Base-by-base conservation (phyloP, 768 basidiomycete genomes). In the Leccinum sublutescens region DNA sequence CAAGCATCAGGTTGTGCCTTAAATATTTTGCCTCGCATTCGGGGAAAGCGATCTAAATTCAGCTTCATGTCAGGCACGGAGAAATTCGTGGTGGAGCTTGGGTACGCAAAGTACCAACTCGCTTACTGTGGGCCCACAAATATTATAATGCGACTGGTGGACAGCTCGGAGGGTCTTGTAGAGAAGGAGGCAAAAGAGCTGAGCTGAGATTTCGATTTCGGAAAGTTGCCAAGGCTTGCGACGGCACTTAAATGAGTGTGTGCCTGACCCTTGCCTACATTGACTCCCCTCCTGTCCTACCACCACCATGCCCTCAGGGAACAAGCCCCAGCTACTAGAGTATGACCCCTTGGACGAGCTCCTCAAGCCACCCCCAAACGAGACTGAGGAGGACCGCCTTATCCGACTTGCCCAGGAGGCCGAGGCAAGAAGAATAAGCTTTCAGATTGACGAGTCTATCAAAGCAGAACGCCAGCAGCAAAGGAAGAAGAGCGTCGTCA, bases 361-460 rank as follows among this genome's bases (percentile, higher is more conserved):
- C 43, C 82, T 91, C 58, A 78, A 76, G 34, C 89, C 89, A 3
- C 90, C 90, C 8, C 73, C 80, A 14, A 79, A 85, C 77, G 90
- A 92, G 74, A 77, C 86, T 1, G 78, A 81, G 5, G 81, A 84
- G 34, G 77, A 88, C 69, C 82, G 82, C 49, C 70, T 77, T 8
- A 66, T 78, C 52, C 78, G 89, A 2, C 71, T 88, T 7, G 78
- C 77, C 50, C 74, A 78, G 31, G 90, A 92, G 73, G 87, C 84
- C 27, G 85, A 89, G 60, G 89, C 90, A 0, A 77, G 73, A 64
- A 77, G 82, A 63, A 76, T 89, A 57, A 88, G 85, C 70, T 79
- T 75, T 54, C 85, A 80, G 56, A 92, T 92, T 74, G 90, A 92
- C 76, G 87, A 89, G 57, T 77, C 78, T 52, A 85, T 93, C 77